Percentiles rank a stretch among this genome's conserved stretches.
These are phyloP conservation scores for Dactylellina parvicollis DNA, from an alignment of 2,329 filamentous ascomycete genomes.

Conservation along the genomic window DNA sequence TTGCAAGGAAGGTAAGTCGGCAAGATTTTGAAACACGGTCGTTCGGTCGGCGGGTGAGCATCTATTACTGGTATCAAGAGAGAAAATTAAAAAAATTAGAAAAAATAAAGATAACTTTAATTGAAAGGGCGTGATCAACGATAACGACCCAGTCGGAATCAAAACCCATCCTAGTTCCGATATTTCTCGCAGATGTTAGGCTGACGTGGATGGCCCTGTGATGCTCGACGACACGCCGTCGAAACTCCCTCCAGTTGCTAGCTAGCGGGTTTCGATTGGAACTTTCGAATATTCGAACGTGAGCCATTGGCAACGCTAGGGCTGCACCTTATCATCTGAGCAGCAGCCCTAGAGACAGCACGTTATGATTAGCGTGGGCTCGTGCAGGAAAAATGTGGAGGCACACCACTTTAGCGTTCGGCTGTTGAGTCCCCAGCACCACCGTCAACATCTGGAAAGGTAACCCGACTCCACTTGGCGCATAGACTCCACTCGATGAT, in stretches of 20 bases:
- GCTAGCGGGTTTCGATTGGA: not conserved
- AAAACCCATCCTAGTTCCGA: not conserved
- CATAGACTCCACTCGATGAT: too few relatives aligned
- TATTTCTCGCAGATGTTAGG: not conserved
- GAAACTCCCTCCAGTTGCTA: too few relatives aligned
- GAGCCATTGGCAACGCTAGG: slow-evolving; percentile 4
- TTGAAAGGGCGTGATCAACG: not conserved
- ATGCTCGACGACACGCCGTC: too few relatives aligned
- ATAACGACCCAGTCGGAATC: not conserved
- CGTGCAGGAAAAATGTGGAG: slow-evolving; percentile 42
- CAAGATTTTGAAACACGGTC: not conserved
- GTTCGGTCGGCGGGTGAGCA: not conserved
- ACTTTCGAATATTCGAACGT: slow-evolving; percentile 6
- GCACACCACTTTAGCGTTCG: slow-evolving; percentile 12
- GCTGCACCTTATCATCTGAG: slow-evolving; percentile 51
- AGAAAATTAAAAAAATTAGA: not conserved
- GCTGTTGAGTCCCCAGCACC: slow-evolving; percentile 17
- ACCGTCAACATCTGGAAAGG: slow-evolving; percentile 11
- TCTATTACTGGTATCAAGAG: not conserved
- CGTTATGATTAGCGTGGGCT: slow-evolving; percentile 43
- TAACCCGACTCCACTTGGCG: slow-evolving; percentile 24
- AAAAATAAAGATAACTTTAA: not conserved
- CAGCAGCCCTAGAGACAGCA: slow-evolving; percentile 21
- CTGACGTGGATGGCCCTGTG: not conserved
- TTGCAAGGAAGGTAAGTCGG: not conserved